A percentile compares a stretch with the other conserved stretches of the same genome.
Evolutionary conservation across 495 filamentous ascomycete genomes (phyloP).

Genomic region (Neurospora sp.): DNA sequence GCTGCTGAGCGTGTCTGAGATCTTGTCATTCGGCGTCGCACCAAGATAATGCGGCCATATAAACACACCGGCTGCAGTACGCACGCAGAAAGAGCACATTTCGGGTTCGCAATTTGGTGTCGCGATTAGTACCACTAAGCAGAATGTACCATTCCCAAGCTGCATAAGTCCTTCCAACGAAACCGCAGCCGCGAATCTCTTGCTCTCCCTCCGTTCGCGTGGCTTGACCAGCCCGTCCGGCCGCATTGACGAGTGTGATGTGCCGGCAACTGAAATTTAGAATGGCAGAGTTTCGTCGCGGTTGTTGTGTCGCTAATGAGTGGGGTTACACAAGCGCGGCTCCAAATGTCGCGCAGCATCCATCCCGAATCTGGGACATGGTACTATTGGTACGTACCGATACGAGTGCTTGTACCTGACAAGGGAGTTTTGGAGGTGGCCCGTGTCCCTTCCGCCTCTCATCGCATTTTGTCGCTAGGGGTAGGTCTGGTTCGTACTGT

Average conservation of each 20-base stretch:
- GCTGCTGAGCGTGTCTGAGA: neutral
- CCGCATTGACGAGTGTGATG: neutral
- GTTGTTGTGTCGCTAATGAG: slow-evolving; percentile 7
- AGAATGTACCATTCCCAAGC: neutral
- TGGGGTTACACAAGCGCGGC: slow-evolving; percentile 4
- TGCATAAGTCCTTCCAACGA: neutral
- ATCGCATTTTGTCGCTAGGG: neutral
- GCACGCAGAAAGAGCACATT: neutral
- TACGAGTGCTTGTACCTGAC: neutral
- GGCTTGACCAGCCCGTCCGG: neutral
- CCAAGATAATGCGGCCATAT: neutral
- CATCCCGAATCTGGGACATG: neutral
- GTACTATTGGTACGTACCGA: neutral
- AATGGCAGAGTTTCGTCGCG: slow-evolving; percentile 1
- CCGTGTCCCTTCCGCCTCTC: neutral
- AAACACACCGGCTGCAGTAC: neutral
- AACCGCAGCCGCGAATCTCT: neutral
- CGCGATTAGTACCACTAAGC: neutral
- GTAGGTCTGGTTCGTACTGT: neutral
- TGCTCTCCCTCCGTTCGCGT: neutral
- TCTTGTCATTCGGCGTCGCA: neutral
- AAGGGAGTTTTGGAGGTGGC: neutral
- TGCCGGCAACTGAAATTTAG: neutral
- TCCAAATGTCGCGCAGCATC: slow-evolving; percentile 7
- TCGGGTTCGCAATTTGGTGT: neutral